These are phyloP conservation scores for Durotheca rogersii DNA, from an alignment of 495 filamentous ascomycete species.

Conservation along the genomic window DNA sequence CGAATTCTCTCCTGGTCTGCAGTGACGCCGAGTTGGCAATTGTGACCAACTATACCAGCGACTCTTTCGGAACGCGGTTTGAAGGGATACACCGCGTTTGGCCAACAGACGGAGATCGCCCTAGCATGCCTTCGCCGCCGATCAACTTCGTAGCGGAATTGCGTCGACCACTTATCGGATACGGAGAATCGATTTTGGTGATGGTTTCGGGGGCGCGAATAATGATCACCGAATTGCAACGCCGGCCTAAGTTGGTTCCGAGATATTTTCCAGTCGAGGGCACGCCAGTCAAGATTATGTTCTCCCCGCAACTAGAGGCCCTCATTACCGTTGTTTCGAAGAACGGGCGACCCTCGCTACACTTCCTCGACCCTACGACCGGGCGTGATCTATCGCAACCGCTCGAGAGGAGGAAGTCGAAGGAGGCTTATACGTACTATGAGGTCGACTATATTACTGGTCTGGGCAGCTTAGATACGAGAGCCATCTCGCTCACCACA, in stretches of 20 bases:
- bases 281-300: conserved; percentile 56
- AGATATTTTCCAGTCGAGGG: conserved; percentile 50
- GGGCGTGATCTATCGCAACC: conserved; percentile 47
- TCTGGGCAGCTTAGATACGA: conserved; percentile 43
- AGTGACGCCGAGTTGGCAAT: conserved; percentile 30
- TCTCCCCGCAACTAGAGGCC: conserved; percentile 50
- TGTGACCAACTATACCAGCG: conserved; percentile 15
- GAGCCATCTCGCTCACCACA: conserved; percentile 44
- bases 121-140: conserved; percentile 27
- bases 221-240: conserved; percentile 52
- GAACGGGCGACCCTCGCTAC: conserved; percentile 38
- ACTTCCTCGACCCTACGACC: conserved; percentile 52
- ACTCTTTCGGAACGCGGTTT: neutral
- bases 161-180: conserved; percentile 22
- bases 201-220: conserved; percentile 48
- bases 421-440: conserved; percentile 9
- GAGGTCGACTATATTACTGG: conserved; percentile 41
- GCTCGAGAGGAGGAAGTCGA: conserved; percentile 33
- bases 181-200: conserved; percentile 35
- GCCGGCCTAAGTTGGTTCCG: conserved; percentile 50
- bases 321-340: conserved; percentile 54
- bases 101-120: conserved; percentile 42
- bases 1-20: conserved; percentile 25
- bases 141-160: conserved; percentile 38
- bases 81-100: conserved; percentile 39